Base-by-base conservation (phyloP, 2,329 filamentous ascomycete genomes). In the Colletotrichum gloeosporioides region DNA sequence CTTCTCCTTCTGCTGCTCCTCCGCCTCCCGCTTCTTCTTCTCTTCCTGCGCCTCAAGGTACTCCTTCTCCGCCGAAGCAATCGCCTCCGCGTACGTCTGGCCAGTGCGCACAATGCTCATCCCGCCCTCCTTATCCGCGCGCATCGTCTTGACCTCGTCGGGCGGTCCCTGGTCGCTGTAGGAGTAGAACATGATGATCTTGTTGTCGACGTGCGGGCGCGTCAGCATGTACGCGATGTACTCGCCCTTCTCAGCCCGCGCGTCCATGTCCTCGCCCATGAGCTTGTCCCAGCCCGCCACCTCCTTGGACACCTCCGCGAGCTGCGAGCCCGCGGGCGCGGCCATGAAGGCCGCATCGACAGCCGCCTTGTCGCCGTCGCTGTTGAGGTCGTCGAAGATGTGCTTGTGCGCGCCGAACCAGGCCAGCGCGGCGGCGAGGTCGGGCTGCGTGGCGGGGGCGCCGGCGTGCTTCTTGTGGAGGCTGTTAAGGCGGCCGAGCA, bases 1-100 rank as follows among this genome's bases (percentile, higher is more conserved):
- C 44, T 49, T n/a, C 9, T 49, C n/a, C 44, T 22, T 13, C 44
- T 2, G 6, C 44, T 49, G n/a, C n/a, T 49, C 44, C 18, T 49
- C 44, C 44, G 0, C 0, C 44, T 49, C 4, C 0, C 44, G 44
- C 44, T 49, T 4, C 10, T 13, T 3, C n/a, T 8, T 49, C n/a
- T 49, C 5, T 18, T 49, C 44, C 6, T 12, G n/a, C n/a, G 44
- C 44, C 44, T 49, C 44, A 22, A 49, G 18, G n/a, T 49, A 49
- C 9, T 49, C 44, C 44, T 49, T 13, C 44, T 49, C 44, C 6
- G 44, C 44, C n/a, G 44, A 49, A 1, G 44, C 44, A 4, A 22
- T 8, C 10, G 44, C 44, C 44, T 49, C 44, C n/a, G 44, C 44
- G 10, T 49, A 49, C n/a, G 44, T 49, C 6, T 49, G 44, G 2